Evolutionary conservation across 2,329 filamentous ascomycete genomes (phyloP), one percentile per base, ranked within the genome.

Genomic region (Calonectria pteridis): DNA sequence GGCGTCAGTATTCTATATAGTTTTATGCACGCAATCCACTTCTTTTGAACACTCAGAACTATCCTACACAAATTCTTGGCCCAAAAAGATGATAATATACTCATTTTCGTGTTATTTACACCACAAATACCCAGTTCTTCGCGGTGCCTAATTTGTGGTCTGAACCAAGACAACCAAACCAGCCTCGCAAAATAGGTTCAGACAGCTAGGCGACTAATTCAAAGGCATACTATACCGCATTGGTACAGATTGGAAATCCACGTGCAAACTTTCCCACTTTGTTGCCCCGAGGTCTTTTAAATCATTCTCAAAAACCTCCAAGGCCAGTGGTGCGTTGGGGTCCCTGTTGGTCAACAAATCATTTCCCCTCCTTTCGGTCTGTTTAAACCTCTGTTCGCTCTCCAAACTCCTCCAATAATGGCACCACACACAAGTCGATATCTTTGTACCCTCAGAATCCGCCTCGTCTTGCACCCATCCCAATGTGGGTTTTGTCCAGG

Each of bases 241-340:
- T 37, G 35, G 35, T 10, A 37, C 35, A 37, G n/a, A n/a, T 96
- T 50, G n/a, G 40, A 46, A 46, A n/a, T 46, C 40, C 20, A 46
- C 20, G 9, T 46, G 40, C 3, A 46, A 7, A n/a, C 40, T 46
- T 46, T 46, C 20, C 40, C 40, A 46, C 7, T 20, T 7, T 6
- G 6, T n/a, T 4, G 40, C 40, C 0, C 40, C 40, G 7, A 46
- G 40, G 3, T 2, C 40, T 46, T 46, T 46, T 46, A 46, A n/a
- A 46, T 46, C 40, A 1, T 46, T 4, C 40, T 46, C 20, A 9
- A 46, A 46, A n/a, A n/a, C 40, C 6, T 46, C 40, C 40, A 46
- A n/a, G 9, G 40, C 40, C 3, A 46, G 40, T 10, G 40, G 40
- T 46, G 6, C 40, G 7, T n/a, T 6, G 40, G 6, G 4, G 20